phyloP scores from a whole-genome alignment of 768 basidiomycete species.

The Lactifluus subvellereus region DNA sequence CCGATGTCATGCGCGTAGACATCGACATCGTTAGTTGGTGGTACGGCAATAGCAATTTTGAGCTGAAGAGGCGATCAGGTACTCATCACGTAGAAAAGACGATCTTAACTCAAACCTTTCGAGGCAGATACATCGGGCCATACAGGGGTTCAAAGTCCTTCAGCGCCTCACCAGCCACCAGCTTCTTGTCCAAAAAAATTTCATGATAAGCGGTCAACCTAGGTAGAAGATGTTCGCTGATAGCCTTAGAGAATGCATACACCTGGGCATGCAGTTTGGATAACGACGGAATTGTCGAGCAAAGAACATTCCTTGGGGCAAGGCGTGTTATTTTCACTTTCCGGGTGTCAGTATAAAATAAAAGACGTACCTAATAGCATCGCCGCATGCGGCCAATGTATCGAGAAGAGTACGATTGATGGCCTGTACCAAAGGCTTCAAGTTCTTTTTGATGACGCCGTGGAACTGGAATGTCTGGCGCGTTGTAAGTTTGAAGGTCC shows the following conservation, averaged over 20 bases:
- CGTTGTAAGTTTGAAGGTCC: constrained; percentile 96
- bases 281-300: constrained; percentile 83
- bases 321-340: constrained; percentile 12
- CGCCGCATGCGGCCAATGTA: constrained; percentile 96
- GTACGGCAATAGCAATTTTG: constrained; percentile 95
- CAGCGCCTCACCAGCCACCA: constrained; percentile 88
- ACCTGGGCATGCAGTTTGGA: constrained; percentile 84
- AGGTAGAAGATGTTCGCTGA: constrained; percentile 85
- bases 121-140: constrained; percentile 93
- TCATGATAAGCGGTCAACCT: constrained; percentile 94
- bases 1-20: constrained; percentile 94
- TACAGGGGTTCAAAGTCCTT: constrained; percentile 97
- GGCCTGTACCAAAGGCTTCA: constrained; percentile 94
- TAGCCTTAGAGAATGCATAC: constrained; percentile 73
- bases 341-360: background rate
- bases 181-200: constrained; percentile 98
- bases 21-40: constrained; percentile 94
- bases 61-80: constrained; percentile 49
- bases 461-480: constrained; percentile 99
- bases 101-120: constrained; percentile 54
- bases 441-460: constrained; percentile 93
- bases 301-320: constrained; percentile 71
- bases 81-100: constrained; percentile 5
- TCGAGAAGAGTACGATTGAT: constrained; percentile 90
- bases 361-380: constrained; percentile 76